phyloP scores from a whole-genome alignment of 2,329 filamentous ascomycete species.

The Emergomyces orientalis region DNA sequence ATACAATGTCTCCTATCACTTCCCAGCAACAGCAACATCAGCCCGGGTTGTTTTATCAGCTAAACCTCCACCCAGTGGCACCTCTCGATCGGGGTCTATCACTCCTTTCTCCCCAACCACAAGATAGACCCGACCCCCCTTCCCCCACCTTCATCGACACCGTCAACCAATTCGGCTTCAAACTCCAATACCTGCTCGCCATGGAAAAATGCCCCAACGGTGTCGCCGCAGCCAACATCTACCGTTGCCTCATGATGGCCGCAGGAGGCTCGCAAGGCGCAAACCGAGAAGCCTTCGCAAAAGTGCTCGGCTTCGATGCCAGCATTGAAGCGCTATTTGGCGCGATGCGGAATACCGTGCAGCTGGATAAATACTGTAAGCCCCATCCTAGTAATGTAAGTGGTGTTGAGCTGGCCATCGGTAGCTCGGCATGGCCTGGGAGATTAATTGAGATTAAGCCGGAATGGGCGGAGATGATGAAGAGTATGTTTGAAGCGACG shows the following conservation, averaged over 20 bases:
- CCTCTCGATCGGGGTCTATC: background rate
- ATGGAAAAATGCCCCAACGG: background rate
- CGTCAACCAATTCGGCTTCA: slow-evolving; percentile 11
- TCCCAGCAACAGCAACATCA: background rate
- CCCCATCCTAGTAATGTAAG: background rate
- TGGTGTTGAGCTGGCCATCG: slow-evolving; percentile 4
- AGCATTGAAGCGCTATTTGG: background rate
- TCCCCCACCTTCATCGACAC: slow-evolving; percentile 3
- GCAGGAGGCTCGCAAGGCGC: slow-evolving; percentile 4
- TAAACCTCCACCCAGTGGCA: background rate
- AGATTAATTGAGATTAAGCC: background rate
- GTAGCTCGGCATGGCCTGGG: slow-evolving; percentile 7
- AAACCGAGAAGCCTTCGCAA: slow-evolving; percentile 1
- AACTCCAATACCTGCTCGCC: slow-evolving; percentile 1
- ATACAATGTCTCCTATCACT: background rate
- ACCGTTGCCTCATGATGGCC: slow-evolving; percentile 10
- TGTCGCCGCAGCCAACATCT: slow-evolving; percentile 8
- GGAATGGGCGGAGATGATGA: slow-evolving; percentile 4
- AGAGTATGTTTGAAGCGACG: slow-evolving; percentile 1
- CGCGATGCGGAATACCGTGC: background rate
- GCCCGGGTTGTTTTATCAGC: background rate
- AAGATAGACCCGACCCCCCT: background rate
- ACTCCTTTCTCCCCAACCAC: background rate
- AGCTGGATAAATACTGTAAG: slow-evolving; percentile 8
- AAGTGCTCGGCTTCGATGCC: slow-evolving; percentile 1